Base-by-base conservation (phyloP, 2,329 filamentous ascomycete species). In the Cladosporium sp. region DNA sequence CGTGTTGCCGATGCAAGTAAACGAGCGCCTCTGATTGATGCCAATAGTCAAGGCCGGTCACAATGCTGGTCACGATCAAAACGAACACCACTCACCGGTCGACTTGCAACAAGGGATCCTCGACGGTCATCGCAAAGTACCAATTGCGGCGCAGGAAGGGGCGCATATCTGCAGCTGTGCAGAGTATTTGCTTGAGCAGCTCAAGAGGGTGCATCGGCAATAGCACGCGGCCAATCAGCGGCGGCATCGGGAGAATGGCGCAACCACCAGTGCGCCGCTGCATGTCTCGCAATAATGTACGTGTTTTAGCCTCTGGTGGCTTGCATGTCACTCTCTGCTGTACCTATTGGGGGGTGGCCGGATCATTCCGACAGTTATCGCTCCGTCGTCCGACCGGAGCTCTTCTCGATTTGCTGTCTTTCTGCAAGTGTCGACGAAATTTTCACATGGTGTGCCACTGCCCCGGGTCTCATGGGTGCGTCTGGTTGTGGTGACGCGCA, bases 1-100 rank as follows among this genome's bases (percentile, higher is more conserved):
- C 60, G 48, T 56, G 34, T 56, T 63, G 60, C 60, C 60, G 60
- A 63, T 63, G 60, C 60, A 63, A 39, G 60, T 63, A 63, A 36
- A 63, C 60, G 60, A 63, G 60, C 49, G 60, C 60, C 60, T 56
- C 60, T 46, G 30, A n/a, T 51, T 28, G 46, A 61, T 61, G 58
- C 26, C 58, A 49, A 18, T 21, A 3, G 23, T 26, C 23, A 58
- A 2, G 56, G 34, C n/a, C 32, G 23, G 34, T 13, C 28, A 32
- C 54, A 21, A 58, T 46, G 56, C 36, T 58, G n/a, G 34, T 28
- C 36, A 18, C 56, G 28, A 36, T 57, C 21, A 32, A 16, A 36
- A 56, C 11, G 18, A 43, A 23, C 25, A 14, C 56, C 56, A 28
- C 56, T 58, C 34, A 58, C 56, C 18, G 36, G 13, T 21, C 30